These are phyloP conservation scores for Scheffersomyces segobiensis DNA, from an alignment of 1,139 yeast species.

Conservation along the genomic window DNA sequence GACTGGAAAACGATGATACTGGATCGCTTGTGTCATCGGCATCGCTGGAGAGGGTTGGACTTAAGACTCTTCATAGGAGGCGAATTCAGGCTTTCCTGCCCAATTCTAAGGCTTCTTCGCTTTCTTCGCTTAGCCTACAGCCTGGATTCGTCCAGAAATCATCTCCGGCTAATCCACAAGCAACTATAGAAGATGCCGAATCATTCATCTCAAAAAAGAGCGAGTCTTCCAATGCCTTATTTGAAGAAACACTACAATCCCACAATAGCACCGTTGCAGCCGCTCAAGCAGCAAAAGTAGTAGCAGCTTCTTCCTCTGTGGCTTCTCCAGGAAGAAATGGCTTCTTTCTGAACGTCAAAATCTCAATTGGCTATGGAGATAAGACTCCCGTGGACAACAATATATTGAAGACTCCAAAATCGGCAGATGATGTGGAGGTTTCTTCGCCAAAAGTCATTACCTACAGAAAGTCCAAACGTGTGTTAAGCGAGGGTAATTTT, in stretches of 20 bases:
- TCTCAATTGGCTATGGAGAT: slow-evolving; percentile 3
- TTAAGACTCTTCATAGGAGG: neutral
- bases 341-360: slow-evolving; percentile 10
- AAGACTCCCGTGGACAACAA: neutral
- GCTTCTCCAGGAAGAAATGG: slow-evolving; percentile 2
- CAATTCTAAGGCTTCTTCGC: slow-evolving; percentile 14
- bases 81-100: neutral
- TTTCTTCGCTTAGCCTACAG: slow-evolving; percentile 32
- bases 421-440: neutral
- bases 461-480: slow-evolving; percentile 43
- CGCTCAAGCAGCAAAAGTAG: slow-evolving; percentile 3
- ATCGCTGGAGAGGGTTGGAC: neutral
- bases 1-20: neutral
- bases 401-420: neutral
- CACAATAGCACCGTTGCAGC: slow-evolving; percentile 4
- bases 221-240: slow-evolving; percentile 13
- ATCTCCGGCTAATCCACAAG: slow-evolving; percentile 59
- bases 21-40: neutral
- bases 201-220: slow-evolving; percentile 40
- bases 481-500: slow-evolving; percentile 33
- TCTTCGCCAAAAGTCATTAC: slow-evolving; percentile 49
- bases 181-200: slow-evolving; percentile 55
- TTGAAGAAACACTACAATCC: slow-evolving; percentile 2
- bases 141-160: slow-evolving; percentile 46
- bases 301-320: neutral